Conservation (phyloP, 1,284 basidiomycete species). For the Cronartium quercuum region DNA sequence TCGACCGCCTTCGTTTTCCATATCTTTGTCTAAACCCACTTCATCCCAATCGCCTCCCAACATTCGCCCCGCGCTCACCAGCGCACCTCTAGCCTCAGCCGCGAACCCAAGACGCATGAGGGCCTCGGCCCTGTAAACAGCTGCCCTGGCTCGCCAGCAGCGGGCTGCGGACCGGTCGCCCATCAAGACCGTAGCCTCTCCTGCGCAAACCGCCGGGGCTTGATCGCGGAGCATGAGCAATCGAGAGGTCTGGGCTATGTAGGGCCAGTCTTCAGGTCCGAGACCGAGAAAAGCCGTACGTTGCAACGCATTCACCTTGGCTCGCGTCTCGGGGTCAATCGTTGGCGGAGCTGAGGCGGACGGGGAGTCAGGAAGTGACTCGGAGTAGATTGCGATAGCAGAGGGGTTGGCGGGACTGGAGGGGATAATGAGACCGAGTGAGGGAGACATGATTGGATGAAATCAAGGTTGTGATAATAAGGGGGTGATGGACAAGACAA, state of each 20-base stretch:
- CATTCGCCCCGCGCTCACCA: neutral
- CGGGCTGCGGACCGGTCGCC: conserved; percentile 9
- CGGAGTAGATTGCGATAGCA: too few species aligned
- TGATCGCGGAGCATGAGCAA: conserved; percentile 13
- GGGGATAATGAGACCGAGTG: too few species aligned
- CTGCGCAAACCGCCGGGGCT: conserved; percentile 18
- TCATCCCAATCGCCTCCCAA: neutral
- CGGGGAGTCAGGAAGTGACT: too few species aligned
- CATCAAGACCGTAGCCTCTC: conserved; percentile 12
- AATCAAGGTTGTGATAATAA: too few species aligned
- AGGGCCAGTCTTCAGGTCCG: conserved; percentile 3
- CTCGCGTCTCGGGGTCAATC: neutral
- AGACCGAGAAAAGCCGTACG: neutral
- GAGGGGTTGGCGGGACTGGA: too few species aligned
- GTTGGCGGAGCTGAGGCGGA: neutral
- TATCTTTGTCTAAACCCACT: neutral
- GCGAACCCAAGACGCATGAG: conserved; percentile 24
- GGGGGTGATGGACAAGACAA: too few species aligned
- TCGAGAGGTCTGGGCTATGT: conserved; percentile 11
- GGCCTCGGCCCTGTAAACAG: conserved; percentile 25
- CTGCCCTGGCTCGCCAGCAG: conserved; percentile 31
- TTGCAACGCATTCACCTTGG: neutral
- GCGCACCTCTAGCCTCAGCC: conserved; percentile 4
- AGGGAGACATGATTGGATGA: too few species aligned
- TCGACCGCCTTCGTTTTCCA: conserved; percentile 3